phyloP scores from a whole-genome alignment of 2,329 filamentous ascomycete species.

The Microcyclosporella mali region DNA sequence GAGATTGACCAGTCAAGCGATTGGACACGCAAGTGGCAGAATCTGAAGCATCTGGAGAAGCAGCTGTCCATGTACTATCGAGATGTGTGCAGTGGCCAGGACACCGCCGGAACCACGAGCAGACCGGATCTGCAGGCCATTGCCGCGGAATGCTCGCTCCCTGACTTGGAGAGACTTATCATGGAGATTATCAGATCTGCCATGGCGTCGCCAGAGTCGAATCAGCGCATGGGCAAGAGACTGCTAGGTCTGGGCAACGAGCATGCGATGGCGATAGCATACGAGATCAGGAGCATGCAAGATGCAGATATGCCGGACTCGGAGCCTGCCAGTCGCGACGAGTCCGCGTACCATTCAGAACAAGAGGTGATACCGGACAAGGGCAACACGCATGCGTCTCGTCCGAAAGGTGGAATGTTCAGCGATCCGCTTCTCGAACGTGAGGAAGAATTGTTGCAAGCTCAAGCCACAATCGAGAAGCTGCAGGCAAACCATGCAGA shows the following conservation, averaged over 20 bases:
- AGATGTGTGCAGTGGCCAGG: constrained; percentile 37
- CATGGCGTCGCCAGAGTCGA: constrained; percentile 43
- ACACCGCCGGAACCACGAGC: constrained; percentile 31
- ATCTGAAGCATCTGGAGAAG: constrained; percentile 47
- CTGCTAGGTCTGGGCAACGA: constrained; percentile 29
- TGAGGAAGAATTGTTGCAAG: constrained; percentile 45
- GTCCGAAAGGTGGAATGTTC: constrained; percentile 20
- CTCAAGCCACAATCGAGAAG: constrained; percentile 42
- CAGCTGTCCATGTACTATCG: constrained; percentile 45
- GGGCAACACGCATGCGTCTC: constrained; percentile 14
- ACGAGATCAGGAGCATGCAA: constrained; percentile 29
- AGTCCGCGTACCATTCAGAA: constrained; percentile 28
- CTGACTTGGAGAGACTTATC: constrained; percentile 37
- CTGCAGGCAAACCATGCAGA: constrained; percentile 37
- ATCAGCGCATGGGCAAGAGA: constrained; percentile 40
- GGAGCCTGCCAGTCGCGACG: constrained; percentile 26
- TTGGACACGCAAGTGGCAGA: constrained; percentile 50
- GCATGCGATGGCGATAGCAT: constrained; percentile 30
- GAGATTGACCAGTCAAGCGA: constrained; percentile 39
- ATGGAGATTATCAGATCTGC: constrained; percentile 45
- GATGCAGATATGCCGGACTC: constrained; percentile 24
- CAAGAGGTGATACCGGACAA: constrained; percentile 18
- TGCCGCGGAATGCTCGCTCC: constrained; percentile 38
- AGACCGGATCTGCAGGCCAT: constrained; percentile 45
- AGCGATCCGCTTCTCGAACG: constrained; percentile 44